Evolutionary conservation across 2,329 filamentous ascomycete species (phyloP).

Genomic region (Clonostachys rhizophaga): DNA sequence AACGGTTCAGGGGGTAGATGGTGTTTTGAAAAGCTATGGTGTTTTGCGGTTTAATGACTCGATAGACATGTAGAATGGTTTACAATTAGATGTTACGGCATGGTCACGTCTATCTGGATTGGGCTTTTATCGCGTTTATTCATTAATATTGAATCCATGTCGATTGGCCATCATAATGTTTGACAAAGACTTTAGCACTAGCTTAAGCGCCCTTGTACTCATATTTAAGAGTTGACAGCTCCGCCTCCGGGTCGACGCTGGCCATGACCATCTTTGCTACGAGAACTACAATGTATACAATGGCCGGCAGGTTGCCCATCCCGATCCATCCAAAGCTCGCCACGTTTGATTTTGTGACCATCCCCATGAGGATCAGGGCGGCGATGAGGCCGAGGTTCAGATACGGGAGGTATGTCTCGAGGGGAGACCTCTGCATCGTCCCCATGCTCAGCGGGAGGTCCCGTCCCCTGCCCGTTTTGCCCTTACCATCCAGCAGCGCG

Average conservation of each 20-base stretch:
- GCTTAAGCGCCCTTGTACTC: conserved; percentile 60
- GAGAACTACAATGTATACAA: conserved; percentile 58
- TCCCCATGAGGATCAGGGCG: conserved; percentile 42
- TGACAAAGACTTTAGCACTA: background rate
- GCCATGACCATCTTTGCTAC: conserved; percentile 62
- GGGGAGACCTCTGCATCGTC: conserved; percentile 25
- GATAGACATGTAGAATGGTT: conserved; percentile 59
- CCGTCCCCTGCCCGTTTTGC: background rate
- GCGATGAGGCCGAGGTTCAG: conserved; percentile 54
- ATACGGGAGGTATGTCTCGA: conserved; percentile 54
- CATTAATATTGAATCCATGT: background rate
- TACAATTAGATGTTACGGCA: background rate
- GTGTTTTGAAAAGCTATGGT: conserved; percentile 78
- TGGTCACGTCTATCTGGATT: background rate
- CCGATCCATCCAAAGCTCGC: conserved; percentile 30
- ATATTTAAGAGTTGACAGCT: conserved; percentile 59
- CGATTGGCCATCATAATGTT: background rate
- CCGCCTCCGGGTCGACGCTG: conserved; percentile 62
- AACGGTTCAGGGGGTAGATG: conserved; percentile 80
- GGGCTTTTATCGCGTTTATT: background rate
- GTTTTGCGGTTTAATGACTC: conserved; percentile 91
- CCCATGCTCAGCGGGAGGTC: background rate
- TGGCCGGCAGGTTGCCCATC: conserved; percentile 44
- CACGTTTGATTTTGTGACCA: conserved; percentile 24
- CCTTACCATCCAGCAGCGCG: conserved; percentile 31